These are phyloP conservation scores for Aspergillus ochraceus DNA, from an alignment of 2,329 filamentous ascomycete species.

Conservation along the genomic window DNA sequence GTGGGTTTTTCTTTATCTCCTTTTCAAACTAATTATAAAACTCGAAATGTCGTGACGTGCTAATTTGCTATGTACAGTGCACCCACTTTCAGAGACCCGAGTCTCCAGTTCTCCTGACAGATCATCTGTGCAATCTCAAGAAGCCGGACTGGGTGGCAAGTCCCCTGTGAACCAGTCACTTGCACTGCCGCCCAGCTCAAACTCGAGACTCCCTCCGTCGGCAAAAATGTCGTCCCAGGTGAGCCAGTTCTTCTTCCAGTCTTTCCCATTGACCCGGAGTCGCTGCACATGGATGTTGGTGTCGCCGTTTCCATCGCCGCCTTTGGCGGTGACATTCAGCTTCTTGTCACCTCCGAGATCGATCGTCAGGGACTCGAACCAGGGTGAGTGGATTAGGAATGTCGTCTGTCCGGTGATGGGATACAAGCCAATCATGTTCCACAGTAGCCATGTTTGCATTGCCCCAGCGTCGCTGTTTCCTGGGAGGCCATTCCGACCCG, in stretches of 20 bases:
- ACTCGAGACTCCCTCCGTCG: slow-evolving; percentile 63
- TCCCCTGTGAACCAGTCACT: slow-evolving; percentile 59
- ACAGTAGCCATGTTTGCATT: slow-evolving; percentile 70
- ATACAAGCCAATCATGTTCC: slow-evolving; percentile 69
- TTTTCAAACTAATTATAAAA: neutral
- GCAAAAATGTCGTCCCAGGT: slow-evolving; percentile 67
- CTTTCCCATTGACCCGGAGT: slow-evolving; percentile 63
- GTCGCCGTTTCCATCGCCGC: slow-evolving; percentile 48
- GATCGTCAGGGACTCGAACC: slow-evolving; percentile 62
- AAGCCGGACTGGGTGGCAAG: slow-evolving; percentile 62
- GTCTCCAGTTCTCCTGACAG: neutral
- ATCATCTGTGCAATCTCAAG: slow-evolving; percentile 10
- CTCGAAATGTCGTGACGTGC: neutral
- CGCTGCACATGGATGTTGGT: slow-evolving; percentile 62
- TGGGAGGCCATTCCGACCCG: slow-evolving; percentile 58
- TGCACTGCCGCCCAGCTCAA: slow-evolving; percentile 58
- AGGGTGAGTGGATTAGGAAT: slow-evolving; percentile 65
- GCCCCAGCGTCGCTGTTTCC: slow-evolving; percentile 72
- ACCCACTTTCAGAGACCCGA: neutral
- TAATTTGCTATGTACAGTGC: neutral
- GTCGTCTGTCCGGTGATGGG: slow-evolving; percentile 68
- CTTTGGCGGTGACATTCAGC: slow-evolving; percentile 56
- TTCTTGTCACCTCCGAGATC: slow-evolving; percentile 56
- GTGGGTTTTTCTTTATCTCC: neutral
- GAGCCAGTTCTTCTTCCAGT: slow-evolving; percentile 66